Base-by-base conservation (phyloP, 2,329 filamentous ascomycete genomes). In the Penicillium sclerotiorum region DNA sequence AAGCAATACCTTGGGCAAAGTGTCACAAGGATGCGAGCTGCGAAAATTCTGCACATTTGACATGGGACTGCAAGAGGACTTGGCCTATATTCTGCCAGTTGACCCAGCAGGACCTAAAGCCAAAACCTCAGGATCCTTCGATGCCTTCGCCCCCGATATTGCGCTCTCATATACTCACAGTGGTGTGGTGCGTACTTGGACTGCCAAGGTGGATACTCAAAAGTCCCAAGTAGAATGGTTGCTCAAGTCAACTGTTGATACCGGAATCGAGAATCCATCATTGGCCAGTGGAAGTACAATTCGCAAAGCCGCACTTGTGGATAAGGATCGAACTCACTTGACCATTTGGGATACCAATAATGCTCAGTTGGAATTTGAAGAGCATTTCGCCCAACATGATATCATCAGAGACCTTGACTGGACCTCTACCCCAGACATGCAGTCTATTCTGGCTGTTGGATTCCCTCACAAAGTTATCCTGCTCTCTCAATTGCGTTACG, bases 271-370 rank as follows among this genome's bases (percentile, higher is more conserved):
- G 0, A 81, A 87, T 22, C 88, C 89, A 20, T 85, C 89, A 0
- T 78, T 96, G 22, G 89, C 88, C 9, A 95, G 90, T 63, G 91
- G 89, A 12, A 95, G 89, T 59, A 92, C 87, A 8, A 87, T 92
- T 62, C 87, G 92, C 55, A 96, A 95, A 68, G 88, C 89, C 20
- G 91, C 91, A 4, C 73, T 96, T 17, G 89, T 95, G 27, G 88
- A 95, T 65, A 78, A 82, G 3, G 77, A 80, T 12, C 84, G 86
- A 55, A 90, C 87, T 0, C 83, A 85, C 33, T 74, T 96, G 42
- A 95, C 89, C 0, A 95, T 96, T 42, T 96, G 92, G 93, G 92
- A 96, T 64, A 88, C 90, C 9, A 84, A 87, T 55, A 89, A 87
- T 47, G 86, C 86, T 2, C 86, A 90, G 55, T 79, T 96, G 5